These are phyloP conservation scores for Metarhizium album DNA, from an alignment of 2,329 filamentous ascomycete species.

Conservation along the genomic window DNA sequence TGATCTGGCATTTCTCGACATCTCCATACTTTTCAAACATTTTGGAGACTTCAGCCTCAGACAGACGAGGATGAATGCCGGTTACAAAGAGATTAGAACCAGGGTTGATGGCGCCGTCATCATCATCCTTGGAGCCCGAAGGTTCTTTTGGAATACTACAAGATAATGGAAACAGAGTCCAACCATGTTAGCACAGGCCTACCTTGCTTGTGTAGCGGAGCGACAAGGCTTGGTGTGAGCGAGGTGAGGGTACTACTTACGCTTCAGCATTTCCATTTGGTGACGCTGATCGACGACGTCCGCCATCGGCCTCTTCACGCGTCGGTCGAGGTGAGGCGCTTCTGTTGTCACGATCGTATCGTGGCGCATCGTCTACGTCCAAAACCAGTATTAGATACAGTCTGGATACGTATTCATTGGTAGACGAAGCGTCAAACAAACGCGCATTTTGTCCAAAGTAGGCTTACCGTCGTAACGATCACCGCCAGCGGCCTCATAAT, in stretches of 20 bases:
- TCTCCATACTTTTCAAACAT: slow-evolving; percentile 98
- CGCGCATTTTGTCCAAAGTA: slow-evolving; percentile 7
- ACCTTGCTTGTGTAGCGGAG: not conserved
- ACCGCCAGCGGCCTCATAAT: slow-evolving; percentile 58
- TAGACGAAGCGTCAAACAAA: not conserved
- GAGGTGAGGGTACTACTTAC: slow-evolving; percentile 10
- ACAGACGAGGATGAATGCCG: slow-evolving; percentile 87
- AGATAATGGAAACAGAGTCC: slow-evolving; percentile 2
- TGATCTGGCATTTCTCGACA: slow-evolving; percentile 99
- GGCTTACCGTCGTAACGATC: slow-evolving; percentile 52
- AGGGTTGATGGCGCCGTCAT: slow-evolving; percentile 77
- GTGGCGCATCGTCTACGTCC: slow-evolving; percentile 48
- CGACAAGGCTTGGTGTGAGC: not conserved
- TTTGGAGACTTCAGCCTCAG: slow-evolving; percentile 81
- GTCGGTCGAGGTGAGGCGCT: slow-evolving; percentile 52
- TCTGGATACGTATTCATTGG: not conserved
- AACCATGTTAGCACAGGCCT: slow-evolving; percentile 1
- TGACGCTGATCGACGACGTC: slow-evolving; percentile 51
- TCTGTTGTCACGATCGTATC: slow-evolving; percentile 56
- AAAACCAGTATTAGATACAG: not conserved
- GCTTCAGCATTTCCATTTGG: slow-evolving; percentile 37
- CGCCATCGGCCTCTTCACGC: slow-evolving; percentile 50
- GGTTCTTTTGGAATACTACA: slow-evolving; percentile 41
- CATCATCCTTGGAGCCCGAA: slow-evolving; percentile 44
- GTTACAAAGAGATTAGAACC: slow-evolving; percentile 99